These are phyloP conservation scores for Crithidia acanthocephali DNA, from an alignment of 208 protist species.

Conservation along the genomic window DNA sequence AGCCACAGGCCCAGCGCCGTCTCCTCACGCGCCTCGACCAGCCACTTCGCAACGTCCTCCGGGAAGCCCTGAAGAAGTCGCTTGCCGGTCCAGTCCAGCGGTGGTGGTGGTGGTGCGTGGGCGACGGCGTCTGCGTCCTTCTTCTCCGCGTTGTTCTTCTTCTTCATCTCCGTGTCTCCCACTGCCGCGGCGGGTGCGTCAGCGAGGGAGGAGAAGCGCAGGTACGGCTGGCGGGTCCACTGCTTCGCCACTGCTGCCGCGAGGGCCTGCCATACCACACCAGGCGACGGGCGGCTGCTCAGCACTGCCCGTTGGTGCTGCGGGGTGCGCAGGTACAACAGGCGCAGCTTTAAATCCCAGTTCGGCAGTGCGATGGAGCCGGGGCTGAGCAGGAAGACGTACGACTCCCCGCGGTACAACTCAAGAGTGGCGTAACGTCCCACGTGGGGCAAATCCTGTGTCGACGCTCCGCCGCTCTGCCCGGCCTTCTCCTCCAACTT, in stretches of 20 bases:
- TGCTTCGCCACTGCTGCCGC: background rate
- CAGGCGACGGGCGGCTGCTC: conserved; percentile 29
- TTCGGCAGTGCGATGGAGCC: conserved; percentile 31
- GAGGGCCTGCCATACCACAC: conserved; percentile 12
- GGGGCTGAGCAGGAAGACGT: conserved; percentile 47
- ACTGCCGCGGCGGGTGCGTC: background rate
- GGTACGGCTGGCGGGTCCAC: conserved; percentile 9
- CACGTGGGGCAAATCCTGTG: conserved; percentile 13
- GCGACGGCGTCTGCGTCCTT: background rate
- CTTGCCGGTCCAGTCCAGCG: conserved; percentile 7
- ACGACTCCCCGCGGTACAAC: conserved; percentile 71
- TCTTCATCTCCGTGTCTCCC: no score
- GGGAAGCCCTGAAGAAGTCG: conserved; percentile 15
- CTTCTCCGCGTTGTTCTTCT: background rate
- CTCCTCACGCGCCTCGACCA: conserved; percentile 17
- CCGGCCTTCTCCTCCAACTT: background rate
- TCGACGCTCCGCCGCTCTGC: background rate
- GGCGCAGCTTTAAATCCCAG: conserved; percentile 53
- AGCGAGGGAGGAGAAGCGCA: conserved; percentile 1
- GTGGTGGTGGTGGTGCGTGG: background rate
- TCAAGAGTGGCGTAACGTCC: conserved; percentile 38
- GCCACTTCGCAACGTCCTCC: conserved; percentile 13
- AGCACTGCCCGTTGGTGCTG: conserved; percentile 36
- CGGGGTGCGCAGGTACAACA: conserved; percentile 46
- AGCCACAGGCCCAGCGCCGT: conserved; percentile 30